These are phyloP conservation scores for Penicillium sp. DNA, from an alignment of 2,329 filamentous ascomycete genomes.

Conservation along the genomic window DNA sequence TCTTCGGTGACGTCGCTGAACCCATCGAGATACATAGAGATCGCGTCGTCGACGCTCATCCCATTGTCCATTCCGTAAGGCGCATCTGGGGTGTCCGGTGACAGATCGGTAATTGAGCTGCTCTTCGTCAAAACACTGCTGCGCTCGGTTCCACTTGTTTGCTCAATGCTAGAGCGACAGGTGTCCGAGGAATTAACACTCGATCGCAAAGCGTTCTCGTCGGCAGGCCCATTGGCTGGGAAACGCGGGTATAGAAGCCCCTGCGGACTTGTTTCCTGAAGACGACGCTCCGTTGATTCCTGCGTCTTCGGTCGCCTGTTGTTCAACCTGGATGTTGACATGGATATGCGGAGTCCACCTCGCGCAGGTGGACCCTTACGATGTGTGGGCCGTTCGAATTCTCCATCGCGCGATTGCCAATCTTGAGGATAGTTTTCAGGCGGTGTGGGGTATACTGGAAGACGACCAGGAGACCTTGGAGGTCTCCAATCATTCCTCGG, in stretches of 20 bases:
- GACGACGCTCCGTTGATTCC: conserved; percentile 26
- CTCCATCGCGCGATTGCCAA: conserved; percentile 21
- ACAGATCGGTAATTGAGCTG: conserved; percentile 66
- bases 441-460: conserved; percentile 22
- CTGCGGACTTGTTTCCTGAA: conserved; percentile 22
- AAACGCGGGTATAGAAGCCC: conserved; percentile 32
- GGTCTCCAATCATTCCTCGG: conserved; percentile 13
- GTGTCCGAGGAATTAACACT: conserved; percentile 61
- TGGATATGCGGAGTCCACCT: conserved; percentile 35
- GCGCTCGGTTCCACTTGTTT: conserved; percentile 66
- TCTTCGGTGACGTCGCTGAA: conserved; percentile 49
- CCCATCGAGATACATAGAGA: conserved; percentile 58
- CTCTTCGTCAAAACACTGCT: conserved; percentile 78
- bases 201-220: conserved; percentile 45
- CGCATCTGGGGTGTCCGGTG: conserved; percentile 61
- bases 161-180: conserved; percentile 55
- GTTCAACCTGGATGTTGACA: conserved; percentile 36
- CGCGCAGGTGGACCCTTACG: conserved; percentile 28
- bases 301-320: conserved; percentile 28
- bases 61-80: conserved; percentile 53
- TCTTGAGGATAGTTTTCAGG: conserved; percentile 14
- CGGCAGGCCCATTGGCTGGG: conserved; percentile 31
- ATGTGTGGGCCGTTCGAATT: conserved; percentile 25
- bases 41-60: conserved; percentile 59
- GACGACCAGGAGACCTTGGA: conserved; percentile 20